Conservation (phyloP, 192 early-diverging fungal species). For the Backusella sp. region DNA sequence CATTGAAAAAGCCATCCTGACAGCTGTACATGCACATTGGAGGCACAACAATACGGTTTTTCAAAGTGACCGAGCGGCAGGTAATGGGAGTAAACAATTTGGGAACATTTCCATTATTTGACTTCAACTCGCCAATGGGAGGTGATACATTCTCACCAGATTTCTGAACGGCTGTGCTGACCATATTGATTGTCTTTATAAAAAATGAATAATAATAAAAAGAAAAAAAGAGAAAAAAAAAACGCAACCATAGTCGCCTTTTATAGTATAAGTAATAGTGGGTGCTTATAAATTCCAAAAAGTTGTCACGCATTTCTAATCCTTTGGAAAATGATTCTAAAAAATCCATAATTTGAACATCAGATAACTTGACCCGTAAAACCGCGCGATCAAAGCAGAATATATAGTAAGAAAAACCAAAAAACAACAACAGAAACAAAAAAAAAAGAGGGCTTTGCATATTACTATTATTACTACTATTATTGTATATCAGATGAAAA, state of each 20-base stretch:
- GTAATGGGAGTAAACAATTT: constrained; percentile 69
- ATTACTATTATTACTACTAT: neutral
- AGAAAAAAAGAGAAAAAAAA: neutral
- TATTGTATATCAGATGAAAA: neutral
- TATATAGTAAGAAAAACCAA: neutral
- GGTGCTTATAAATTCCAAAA: neutral
- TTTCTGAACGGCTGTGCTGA: neutral
- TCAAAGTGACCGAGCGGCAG: constrained; percentile 63
- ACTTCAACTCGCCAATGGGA: neutral
- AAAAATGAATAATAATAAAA: neutral
- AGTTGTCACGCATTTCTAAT: neutral
- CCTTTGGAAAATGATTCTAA: neutral
- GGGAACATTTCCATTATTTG: neutral
- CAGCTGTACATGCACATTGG: constrained; percentile 88
- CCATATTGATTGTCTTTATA: neutral
- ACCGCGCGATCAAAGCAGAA: neutral
- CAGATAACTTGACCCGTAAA: neutral
- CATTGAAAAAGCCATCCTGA: constrained; percentile 61
- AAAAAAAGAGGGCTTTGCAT: neutral
- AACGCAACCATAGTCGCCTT: neutral
- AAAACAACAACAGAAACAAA: neutral
- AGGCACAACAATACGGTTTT: constrained; percentile 75
- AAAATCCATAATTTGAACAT: neutral
- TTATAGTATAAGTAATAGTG: neutral
- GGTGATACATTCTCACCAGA: neutral